Evolutionary conservation across 345 rosid genomes (phyloP).

Genomic region (Cardiospermum halicacabum): DNA sequence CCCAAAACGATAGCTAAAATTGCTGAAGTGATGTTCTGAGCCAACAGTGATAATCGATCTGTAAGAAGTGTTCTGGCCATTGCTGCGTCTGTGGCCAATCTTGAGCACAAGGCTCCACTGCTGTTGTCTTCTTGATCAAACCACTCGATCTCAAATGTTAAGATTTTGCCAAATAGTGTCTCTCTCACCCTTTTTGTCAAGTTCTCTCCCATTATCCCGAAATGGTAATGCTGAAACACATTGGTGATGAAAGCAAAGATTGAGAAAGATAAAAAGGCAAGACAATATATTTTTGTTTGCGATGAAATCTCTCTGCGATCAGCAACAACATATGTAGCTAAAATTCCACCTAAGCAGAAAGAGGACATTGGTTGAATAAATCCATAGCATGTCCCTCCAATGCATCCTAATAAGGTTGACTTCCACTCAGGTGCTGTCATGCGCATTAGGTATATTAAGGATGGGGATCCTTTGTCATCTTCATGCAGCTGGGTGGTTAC

Average conservation of each 20-base stretch:
- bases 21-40: conserved; percentile 21
- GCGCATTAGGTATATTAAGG: conserved; percentile 13
- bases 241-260: conserved; percentile 20
- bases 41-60: conserved; percentile 27
- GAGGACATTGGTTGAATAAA: conserved; percentile 20
- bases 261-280: conserved; percentile 19
- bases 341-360: conserved; percentile 21
- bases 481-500: conserved; percentile 9
- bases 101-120: conserved; percentile 26
- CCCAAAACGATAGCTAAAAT: conserved; percentile 22
- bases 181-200: conserved; percentile 26
- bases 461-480: conserved; percentile 12
- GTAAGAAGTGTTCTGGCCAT: conserved; percentile 24
- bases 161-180: conserved; percentile 22
- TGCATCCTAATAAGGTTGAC: conserved; percentile 22
- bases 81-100: conserved; percentile 30
- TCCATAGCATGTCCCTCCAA: conserved; percentile 21
- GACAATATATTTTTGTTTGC: conserved; percentile 21
- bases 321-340: conserved; percentile 20
- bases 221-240: conserved; percentile 33
- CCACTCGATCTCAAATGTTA: conserved; percentile 34
- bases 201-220: conserved; percentile 30
- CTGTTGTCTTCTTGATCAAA: conserved; percentile 36
- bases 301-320: conserved; percentile 16
- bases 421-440: conserved; percentile 30